These are phyloP conservation scores for Penicillium flavigenum DNA, from an alignment of 495 filamentous ascomycete genomes.

Conservation along the genomic window DNA sequence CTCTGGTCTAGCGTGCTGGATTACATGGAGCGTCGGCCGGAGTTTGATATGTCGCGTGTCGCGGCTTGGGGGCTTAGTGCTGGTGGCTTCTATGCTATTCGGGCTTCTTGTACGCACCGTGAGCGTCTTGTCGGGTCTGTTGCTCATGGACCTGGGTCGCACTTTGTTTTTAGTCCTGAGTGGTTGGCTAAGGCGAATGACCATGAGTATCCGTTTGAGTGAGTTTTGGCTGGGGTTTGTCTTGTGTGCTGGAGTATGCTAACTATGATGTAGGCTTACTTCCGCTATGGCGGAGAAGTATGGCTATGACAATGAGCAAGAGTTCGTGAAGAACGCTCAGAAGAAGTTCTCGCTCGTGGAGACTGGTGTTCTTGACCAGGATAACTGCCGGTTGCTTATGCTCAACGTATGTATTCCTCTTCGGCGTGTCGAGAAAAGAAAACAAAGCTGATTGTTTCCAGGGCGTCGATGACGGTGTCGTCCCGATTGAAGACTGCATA, in stretches of 20 bases:
- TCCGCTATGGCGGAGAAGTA: slow-evolving; percentile 69
- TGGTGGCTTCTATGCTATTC: slow-evolving; percentile 75
- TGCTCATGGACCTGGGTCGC: slow-evolving; percentile 70
- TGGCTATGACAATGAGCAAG: slow-evolving; percentile 60
- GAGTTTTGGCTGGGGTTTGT: slow-evolving; percentile 26
- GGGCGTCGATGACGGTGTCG: slow-evolving; percentile 68
- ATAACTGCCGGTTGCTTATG: slow-evolving; percentile 62
- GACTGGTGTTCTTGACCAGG: slow-evolving; percentile 63
- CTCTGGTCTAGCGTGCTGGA: slow-evolving; percentile 59
- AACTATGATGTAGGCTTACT: slow-evolving; percentile 46
- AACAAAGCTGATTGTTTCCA: slow-evolving; percentile 25
- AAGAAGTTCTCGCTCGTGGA: slow-evolving; percentile 73
- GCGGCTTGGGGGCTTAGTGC: slow-evolving; percentile 71
- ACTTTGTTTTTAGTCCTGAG: slow-evolving; percentile 63
- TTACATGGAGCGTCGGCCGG: slow-evolving; percentile 58
- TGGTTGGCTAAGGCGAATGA: slow-evolving; percentile 69
- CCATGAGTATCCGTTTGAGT: slow-evolving; percentile 77
- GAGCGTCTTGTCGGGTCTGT: slow-evolving; percentile 57
- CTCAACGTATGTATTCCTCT: slow-evolving; percentile 56
- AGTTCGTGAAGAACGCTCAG: slow-evolving; percentile 59
- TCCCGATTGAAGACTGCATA: slow-evolving; percentile 76
- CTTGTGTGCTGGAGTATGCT: background rate
- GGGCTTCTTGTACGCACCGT: slow-evolving; percentile 69
- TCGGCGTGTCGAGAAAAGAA: slow-evolving; percentile 3
- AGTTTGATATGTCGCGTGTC: slow-evolving; percentile 63